phyloP scores from a whole-genome alignment of 1,284 basidiomycete species.

The Trichosporon sp. region DNA sequence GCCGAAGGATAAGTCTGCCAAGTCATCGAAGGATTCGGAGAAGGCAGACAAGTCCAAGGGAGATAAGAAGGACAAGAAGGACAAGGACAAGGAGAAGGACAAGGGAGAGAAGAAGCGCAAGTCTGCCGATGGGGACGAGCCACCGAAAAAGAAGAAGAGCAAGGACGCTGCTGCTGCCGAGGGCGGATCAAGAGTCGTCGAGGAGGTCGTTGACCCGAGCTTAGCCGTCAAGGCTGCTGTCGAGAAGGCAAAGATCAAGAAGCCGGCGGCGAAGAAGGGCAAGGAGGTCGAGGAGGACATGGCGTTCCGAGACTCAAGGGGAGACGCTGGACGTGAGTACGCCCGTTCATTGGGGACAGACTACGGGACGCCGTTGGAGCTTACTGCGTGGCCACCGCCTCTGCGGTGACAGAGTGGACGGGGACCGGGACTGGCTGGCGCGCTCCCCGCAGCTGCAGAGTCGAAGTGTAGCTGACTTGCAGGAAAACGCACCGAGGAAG shows the following conservation, averaged over 20 bases:
- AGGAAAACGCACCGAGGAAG: constrained; percentile 80
- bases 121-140: neutral
- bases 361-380: too few relatives aligned
- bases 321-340: constrained; percentile 62
- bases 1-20: neutral
- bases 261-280: constrained; percentile 18
- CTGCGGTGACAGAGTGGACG: too few relatives aligned
- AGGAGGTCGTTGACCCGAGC: constrained; percentile 33
- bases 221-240: constrained; percentile 10
- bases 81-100: neutral
- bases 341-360: neutral
- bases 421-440: neutral
- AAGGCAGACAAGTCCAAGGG: constrained; percentile 9
- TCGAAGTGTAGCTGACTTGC: constrained; percentile 21
- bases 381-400: too few relatives aligned
- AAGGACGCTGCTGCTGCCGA: too few relatives aligned
- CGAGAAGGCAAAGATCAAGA: constrained; percentile 9
- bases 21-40: too few relatives aligned
- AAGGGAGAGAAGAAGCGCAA: constrained; percentile 1
- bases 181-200: too few relatives aligned
- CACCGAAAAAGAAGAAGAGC: constrained; percentile 1
- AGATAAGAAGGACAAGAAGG: constrained; percentile 7
- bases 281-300: constrained; percentile 50
- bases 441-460: too few relatives aligned
- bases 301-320: constrained; percentile 69